phyloP scores from a whole-genome alignment of 441 rosid genomes.

The Arabidopsis lyrata region DNA sequence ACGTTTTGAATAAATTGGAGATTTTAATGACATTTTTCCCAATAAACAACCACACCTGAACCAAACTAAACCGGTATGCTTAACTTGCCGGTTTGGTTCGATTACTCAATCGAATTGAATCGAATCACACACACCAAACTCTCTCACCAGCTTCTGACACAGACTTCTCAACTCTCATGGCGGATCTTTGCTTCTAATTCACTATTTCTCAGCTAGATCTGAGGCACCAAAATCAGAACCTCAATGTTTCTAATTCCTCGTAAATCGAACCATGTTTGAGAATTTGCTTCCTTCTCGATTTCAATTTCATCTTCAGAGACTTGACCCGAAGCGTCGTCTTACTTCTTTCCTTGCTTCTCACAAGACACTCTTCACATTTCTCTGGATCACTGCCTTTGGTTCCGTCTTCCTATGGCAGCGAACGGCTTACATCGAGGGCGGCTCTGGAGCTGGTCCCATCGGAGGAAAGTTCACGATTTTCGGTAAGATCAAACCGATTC shows the following conservation, averaged over 20 bases:
- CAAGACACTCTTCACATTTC: constrained; percentile 71
- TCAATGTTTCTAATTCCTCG: constrained; percentile 20
- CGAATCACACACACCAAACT: constrained; percentile 25
- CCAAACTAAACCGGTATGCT: constrained; percentile 19
- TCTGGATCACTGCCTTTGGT: constrained; percentile 85
- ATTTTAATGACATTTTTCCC: too few species aligned
- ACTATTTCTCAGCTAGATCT: constrained; percentile 28
- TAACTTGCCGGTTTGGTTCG: constrained; percentile 4
- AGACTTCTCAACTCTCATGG: constrained; percentile 26
- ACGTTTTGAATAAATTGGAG: too few species aligned
- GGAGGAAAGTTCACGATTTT: constrained; percentile 53
- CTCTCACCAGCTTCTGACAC: constrained; percentile 38
- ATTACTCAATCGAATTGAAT: constrained; percentile 7
- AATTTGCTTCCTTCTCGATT: constrained; percentile 52
- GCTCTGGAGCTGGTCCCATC: constrained; percentile 28
- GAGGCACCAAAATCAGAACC: background rate
- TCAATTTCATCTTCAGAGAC: constrained; percentile 54
- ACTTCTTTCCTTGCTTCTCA: constrained; percentile 68
- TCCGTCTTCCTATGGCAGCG: constrained; percentile 89
- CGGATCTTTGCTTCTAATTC: constrained; percentile 27
- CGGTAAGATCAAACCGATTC: constrained; percentile 46
- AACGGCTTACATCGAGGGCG: constrained; percentile 38
- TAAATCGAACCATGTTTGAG: constrained; percentile 59
- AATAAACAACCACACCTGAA: constrained; percentile 1
- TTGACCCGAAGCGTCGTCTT: constrained; percentile 66